phyloP scores from a whole-genome alignment of 2,329 filamentous ascomycete genomes.

The Pleoardoris graminearum region DNA sequence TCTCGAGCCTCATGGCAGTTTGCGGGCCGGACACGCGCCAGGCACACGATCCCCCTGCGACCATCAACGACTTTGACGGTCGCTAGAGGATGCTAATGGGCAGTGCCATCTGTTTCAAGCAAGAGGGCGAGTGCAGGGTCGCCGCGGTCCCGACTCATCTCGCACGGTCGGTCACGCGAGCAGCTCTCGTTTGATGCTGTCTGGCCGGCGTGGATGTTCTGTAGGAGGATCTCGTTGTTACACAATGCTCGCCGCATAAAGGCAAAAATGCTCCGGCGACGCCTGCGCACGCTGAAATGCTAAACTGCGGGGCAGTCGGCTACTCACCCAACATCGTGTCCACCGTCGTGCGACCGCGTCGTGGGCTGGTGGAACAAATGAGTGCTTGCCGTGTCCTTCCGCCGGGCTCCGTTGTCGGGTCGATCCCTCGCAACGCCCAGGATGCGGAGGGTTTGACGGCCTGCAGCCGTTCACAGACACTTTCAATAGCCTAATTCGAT shows the following conservation, averaged over 20 bases:
- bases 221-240: slow-evolving; percentile 4
- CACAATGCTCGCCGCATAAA: not conserved
- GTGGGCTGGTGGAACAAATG: not conserved
- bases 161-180: slow-evolving; percentile 1
- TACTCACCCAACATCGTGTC: not conserved
- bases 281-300: slow-evolving; percentile 22
- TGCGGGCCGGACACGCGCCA: not conserved
- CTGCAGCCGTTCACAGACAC: slow-evolving; percentile 36
- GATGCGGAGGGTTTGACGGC: too few species aligned
- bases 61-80: slow-evolving; percentile 2
- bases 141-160: too few species aligned
- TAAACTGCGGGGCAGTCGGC: slow-evolving; percentile 38
- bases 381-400: not conserved
- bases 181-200: too few species aligned
- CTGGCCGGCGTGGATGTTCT: not conserved
- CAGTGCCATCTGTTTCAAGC: slow-evolving; percentile 5
- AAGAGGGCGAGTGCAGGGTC: not conserved
- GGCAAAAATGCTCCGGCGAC: too few species aligned
- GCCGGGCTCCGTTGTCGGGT: not conserved
- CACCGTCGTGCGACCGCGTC: not conserved
- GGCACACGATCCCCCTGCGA: slow-evolving; percentile 5
- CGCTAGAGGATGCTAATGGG: slow-evolving; percentile 2
- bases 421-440: too few species aligned
- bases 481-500: slow-evolving; percentile 43
- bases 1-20: not conserved